Evolutionary conservation across 768 basidiomycete genomes (phyloP), one percentile per base, ranked within the genome.

Genomic region (Russula earlei): DNA sequence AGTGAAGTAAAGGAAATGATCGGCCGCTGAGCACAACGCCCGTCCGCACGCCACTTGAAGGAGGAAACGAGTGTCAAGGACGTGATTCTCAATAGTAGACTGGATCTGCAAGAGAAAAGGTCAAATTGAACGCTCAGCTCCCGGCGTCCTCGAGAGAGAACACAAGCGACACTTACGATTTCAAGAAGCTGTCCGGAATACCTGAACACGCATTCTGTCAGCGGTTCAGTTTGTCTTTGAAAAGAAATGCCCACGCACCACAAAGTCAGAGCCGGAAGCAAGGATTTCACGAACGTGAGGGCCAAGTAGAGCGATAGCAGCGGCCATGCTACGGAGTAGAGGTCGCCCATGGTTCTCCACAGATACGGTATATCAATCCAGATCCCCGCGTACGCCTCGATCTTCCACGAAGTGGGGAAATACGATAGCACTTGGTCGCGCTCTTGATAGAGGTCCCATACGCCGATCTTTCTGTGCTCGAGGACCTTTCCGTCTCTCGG

Each of bases 391-490:
- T 74, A 72, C 3, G 72, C 70, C 65, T 83, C 77, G 8, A 81
- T 63, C 42, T 68, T 70, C 68, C 7, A 75, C 72, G 14, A 81
- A 73, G 41, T 76, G 52, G 20, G 71, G 65, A 29, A 61, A 65
- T 34, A 56, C 41, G 22, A 56, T 14, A 79, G 61, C 36, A 72
- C 67, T 27, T 75, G 65, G 22, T 70, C 67, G 22, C 69, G 71
- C 62, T 87, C 79, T 63, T 85, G 78, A 65, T 88, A 90, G 41
- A 87, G 68, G 63, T 88, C 85, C 87, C 87, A 90, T 34, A 87
- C 80, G 45, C 87, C 87, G 34, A 87, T 52, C 25, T 72, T 74
- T 5, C 77, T 79, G 61, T 85, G 84, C 55, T 80, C 79, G 59
- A 88, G 38, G 38, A n/a, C 27, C 19, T 50, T 50, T 17, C 38